phyloP scores from a whole-genome alignment of 345 rosid species.

The Rhodamnia rubescens region DNA sequence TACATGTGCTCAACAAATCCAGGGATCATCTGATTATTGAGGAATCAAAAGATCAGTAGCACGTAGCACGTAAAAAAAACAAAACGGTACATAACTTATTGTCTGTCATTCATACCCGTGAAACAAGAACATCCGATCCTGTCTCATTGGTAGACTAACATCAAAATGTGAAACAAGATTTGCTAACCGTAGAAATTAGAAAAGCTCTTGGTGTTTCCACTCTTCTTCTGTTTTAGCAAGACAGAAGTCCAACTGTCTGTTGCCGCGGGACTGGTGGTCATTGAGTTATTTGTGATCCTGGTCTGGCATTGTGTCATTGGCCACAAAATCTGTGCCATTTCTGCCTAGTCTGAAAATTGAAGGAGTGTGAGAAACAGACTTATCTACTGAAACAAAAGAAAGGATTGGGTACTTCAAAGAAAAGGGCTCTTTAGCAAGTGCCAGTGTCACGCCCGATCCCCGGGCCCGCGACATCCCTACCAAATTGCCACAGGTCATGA shows the following conservation, averaged over 20 bases:
- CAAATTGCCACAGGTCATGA: no score
- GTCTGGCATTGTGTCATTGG: conserved; percentile 68
- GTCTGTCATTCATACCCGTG: conserved; percentile 14
- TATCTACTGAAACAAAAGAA: no score
- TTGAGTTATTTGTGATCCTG: conserved; percentile 44
- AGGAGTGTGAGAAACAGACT: no score
- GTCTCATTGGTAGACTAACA: conserved; percentile 1
- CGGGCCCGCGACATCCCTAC: no score
- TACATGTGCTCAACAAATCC: conserved; percentile 13
- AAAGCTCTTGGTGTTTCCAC: conserved; percentile 22
- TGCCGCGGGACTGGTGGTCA: conserved; percentile 17
- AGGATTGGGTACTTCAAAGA: neutral
- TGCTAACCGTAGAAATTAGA: conserved; percentile 13
- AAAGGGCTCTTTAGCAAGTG: neutral
- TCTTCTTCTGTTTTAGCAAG: conserved; percentile 55
- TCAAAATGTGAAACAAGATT: neutral
- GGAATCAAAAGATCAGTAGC: neutral
- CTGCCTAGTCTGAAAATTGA: conserved; percentile 21
- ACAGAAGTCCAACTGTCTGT: conserved; percentile 50
- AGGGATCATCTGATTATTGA: conserved; percentile 39
- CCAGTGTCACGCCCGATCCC: no score
- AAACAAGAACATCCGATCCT: conserved; percentile 57
- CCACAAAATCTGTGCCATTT: conserved; percentile 82
- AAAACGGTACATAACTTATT: neutral
- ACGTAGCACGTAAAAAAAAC: neutral